Evolutionary conservation across 257 asterid species (phyloP), one percentile per base, ranked within the genome.

Genomic region (Coffea canephora): DNA sequence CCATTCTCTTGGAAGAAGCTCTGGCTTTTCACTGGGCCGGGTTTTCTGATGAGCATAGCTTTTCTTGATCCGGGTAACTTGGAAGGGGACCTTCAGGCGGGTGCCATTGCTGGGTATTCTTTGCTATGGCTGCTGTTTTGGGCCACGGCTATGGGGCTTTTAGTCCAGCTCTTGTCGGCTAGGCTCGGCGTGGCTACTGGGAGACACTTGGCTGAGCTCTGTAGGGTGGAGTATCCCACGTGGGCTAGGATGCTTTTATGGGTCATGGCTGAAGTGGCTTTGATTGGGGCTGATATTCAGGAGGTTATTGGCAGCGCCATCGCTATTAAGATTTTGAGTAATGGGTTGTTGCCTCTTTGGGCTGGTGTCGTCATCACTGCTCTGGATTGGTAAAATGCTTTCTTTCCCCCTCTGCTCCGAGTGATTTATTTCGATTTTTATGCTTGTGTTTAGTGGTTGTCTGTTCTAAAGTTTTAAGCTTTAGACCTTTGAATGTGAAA

Each of bases 111-210:
- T 0, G 88, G 88, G 4, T 82, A 82, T 69, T 85, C 88, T 52
- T 78, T 85, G 46, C 82, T 85, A 14, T 85, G 88, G 88, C 66
- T 85, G 76, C 75, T 85, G 3, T 77, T 85, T 4, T 85, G 88
- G 88, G 86, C 88, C 18, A 85, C 88, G 6, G 82, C 80, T 62
- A 85, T 85, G 82, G 88, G 88, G 8, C 83, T 85, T 18, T 74
- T 85, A 48, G 80, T 85, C 16, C 88, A 85, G 83, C 79, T 85
- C 3, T 71, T 85, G 50, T 66, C 88, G 13, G 86, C 86, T 13
- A 84, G 88, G 75, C 86, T 85, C 23, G 88, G 88, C 64, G 88
- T 85, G 45, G 86, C 88, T 9, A 85, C 88, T 23, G 88, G 88
- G 18, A 66, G 84, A 11, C 86, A 85, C 84, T 69, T 85, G 79